Evolutionary conservation across 352 stramenopile species (phyloP).

Genomic region (Pythium apleroticum): DNA sequence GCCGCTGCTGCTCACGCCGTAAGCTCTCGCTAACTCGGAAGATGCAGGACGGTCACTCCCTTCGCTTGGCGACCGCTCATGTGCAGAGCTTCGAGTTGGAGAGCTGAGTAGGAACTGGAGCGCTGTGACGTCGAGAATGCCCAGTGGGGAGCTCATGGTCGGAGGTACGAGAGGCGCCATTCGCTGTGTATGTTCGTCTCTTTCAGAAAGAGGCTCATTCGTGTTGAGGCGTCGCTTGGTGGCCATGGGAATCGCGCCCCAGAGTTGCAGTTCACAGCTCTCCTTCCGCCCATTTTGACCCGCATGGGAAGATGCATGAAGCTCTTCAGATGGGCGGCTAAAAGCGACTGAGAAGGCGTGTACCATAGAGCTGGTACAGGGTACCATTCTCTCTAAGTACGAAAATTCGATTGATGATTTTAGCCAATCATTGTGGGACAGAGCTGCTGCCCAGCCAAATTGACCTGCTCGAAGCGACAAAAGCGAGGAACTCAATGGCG

Average conservation of each 20-base stretch:
- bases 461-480: conserved; percentile 4
- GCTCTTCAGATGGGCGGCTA: neutral
- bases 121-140: conserved; percentile 19
- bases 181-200: neutral
- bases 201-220: neutral
- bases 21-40: conserved; percentile 19
- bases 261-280: neutral
- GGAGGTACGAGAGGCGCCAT: conserved; percentile 8
- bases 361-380: conserved; percentile 1
- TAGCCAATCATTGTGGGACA: conserved; percentile 7
- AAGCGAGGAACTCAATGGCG: conserved; percentile 2
- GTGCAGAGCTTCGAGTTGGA: neutral
- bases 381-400: conserved; percentile 7
- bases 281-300: neutral
- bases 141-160: conserved; percentile 10
- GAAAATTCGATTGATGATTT: conserved; percentile 5
- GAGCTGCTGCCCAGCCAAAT: conserved; percentile 22
- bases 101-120: conserved; percentile 16
- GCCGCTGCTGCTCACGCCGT: conserved; percentile 1
- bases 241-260: neutral
- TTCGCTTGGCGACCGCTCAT: neutral
- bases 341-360: neutral
- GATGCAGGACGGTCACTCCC: conserved; percentile 17
- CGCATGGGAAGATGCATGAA: neutral
- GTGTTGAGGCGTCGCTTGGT: neutral